Evolutionary conservation across 495 filamentous ascomycete species (phyloP), one percentile per base, ranked within the genome.

Genomic region (Tirmania nivea): DNA sequence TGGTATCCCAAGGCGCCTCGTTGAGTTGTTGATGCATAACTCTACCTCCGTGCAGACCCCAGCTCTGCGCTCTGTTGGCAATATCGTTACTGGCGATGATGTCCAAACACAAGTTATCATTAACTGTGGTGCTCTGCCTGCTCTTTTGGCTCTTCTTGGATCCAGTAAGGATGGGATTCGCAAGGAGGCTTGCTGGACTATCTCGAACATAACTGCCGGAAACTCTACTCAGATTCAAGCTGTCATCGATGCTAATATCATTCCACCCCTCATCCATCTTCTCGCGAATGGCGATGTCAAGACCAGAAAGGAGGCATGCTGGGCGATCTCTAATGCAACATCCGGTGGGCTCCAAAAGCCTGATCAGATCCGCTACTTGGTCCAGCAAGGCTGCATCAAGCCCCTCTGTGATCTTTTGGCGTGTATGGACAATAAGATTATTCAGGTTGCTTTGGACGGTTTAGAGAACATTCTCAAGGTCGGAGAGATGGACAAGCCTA

Each of bases 141-240:
- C 88, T 54, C 75, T 99, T 17, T 75, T 95, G 34, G 88, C 88
- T 21, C 81, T 99, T 9, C 74, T 99, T 52, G 83, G 86, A 71
- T 96, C 90, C 52, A 84, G 81, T 65, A 99, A 99, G 74, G 92
- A 99, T 62, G 92, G 92, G 10, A 99, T 99, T 56, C 86, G 92
- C 53, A 99, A 99, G 73, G 92, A 99, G 68, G 92, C 92, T 31
- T 99, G 92, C 76, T 99, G 92, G 92, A 99, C 92, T 34, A 99
- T 99, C 60, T 94, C 87, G 60, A 99, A 99, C 73, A 80, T 99
- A 63, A 99, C 92, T 16, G 92, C 92, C 52, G 92, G 92, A 21
- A 99, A 96, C 73, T 93, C 87, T 20, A 88, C 78, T 49, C 92
- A 99, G 69, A 99, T 99, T 63, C 92, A 96, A 68, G 73, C 89